Conservation (phyloP, 2,329 filamentous ascomycete species). For the Clarireedia sp. region DNA sequence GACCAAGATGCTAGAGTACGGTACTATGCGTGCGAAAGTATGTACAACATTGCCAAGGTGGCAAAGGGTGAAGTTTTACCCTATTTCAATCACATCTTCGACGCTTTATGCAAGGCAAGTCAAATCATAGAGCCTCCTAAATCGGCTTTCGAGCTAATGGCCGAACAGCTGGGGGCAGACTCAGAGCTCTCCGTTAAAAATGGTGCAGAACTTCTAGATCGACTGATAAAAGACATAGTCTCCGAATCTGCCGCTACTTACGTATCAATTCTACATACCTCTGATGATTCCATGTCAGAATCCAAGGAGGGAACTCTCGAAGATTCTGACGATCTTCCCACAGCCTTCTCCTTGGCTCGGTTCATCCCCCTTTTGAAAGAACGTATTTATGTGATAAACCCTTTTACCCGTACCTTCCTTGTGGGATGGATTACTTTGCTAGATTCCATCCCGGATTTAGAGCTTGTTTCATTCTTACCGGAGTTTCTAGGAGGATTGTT, state of each 20-base stretch:
- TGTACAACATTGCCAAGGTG: conserved; percentile 99
- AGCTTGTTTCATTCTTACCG: conserved; percentile 85
- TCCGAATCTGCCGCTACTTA: conserved; percentile 93
- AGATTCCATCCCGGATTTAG: conserved; percentile 93
- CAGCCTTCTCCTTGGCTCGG: conserved; percentile 80
- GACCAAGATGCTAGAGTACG: conserved; percentile 96
- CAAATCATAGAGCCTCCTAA: background rate
- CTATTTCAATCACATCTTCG: conserved; percentile 98
- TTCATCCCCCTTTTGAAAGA: conserved; percentile 94
- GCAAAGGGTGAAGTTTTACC: conserved; percentile 94
- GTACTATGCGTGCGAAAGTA: conserved; percentile 98
- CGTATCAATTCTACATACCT: conserved; percentile 72
- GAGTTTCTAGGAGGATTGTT: conserved; percentile 85
- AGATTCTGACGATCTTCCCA: conserved; percentile 52
- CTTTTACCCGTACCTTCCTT: conserved; percentile 88
- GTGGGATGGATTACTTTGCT: conserved; percentile 93
- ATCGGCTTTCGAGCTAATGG: conserved; percentile 9
- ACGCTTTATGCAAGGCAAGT: conserved; percentile 85
- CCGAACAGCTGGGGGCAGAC: conserved; percentile 74
- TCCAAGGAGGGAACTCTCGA: conserved; percentile 40
- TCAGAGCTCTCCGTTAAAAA: conserved; percentile 97
- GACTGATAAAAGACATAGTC: conserved; percentile 92
- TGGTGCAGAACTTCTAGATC: conserved; percentile 88
- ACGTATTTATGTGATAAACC: conserved; percentile 87
- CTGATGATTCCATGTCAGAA: conserved; percentile 43